These are phyloP conservation scores for Narthecium ossifragum DNA, from an alignment of 106 monocot species.

Conservation along the genomic window DNA sequence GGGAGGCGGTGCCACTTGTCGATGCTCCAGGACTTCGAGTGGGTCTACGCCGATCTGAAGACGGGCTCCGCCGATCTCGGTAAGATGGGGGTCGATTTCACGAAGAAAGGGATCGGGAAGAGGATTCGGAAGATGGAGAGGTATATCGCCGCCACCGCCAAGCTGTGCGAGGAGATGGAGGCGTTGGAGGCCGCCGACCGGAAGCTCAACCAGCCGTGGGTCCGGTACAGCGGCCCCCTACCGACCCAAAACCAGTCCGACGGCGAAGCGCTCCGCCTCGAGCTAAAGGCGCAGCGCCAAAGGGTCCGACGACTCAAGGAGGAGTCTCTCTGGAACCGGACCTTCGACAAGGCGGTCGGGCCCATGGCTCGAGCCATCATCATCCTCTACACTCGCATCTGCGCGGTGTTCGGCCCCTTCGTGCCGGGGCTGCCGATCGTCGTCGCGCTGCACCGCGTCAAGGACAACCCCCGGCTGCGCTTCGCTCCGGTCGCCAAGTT, in stretches of 20 bases:
- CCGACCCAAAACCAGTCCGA: slow-evolving; percentile 11
- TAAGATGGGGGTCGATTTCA: slow-evolving; percentile 8
- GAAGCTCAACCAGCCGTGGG: slow-evolving; percentile 23
- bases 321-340: slow-evolving; percentile 55
- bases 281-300: slow-evolving; percentile 36
- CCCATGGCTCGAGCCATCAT: slow-evolving; percentile 44
- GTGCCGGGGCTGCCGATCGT: slow-evolving; percentile 44
- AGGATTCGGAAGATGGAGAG: slow-evolving; percentile 60
- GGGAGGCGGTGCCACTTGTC: slow-evolving; percentile 18
- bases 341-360: slow-evolving; percentile 42
- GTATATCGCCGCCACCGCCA: slow-evolving; percentile 15
- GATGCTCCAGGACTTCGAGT: slow-evolving; percentile 22
- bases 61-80: slow-evolving; percentile 19
- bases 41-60: slow-evolving; percentile 51
- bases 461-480: background rate
- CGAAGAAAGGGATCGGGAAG: slow-evolving; percentile 22
- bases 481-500: slow-evolving; percentile 3
- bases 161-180: slow-evolving; percentile 57
- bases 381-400: slow-evolving; percentile 54
- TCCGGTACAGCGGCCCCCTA: slow-evolving; percentile 30
- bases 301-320: slow-evolving; percentile 44
- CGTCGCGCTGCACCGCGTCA: background rate
- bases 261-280: slow-evolving; percentile 2
- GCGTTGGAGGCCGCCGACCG: slow-evolving; percentile 40
- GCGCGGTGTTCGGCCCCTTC: slow-evolving; percentile 32